These are phyloP conservation scores for Ogataea ganodermae DNA, from an alignment of 805 yeast species.

Conservation along the genomic window DNA sequence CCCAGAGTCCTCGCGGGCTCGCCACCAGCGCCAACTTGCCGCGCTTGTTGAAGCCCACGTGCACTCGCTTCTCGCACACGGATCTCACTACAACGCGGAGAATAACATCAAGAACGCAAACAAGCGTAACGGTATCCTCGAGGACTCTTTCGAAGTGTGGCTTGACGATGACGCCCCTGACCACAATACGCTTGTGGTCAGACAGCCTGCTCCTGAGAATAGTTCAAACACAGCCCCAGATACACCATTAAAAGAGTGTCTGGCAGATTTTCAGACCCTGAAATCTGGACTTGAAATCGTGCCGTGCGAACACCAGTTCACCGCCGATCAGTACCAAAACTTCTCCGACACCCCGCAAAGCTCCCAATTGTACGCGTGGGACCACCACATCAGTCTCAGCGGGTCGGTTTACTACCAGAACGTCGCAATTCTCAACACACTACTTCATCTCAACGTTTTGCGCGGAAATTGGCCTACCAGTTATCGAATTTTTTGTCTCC, in stretches of 20 bases:
- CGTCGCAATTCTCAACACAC: slow-evolving; percentile 37
- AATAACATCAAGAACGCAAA: slow-evolving; percentile 16
- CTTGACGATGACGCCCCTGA: slow-evolving; percentile 4
- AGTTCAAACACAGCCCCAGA: background rate
- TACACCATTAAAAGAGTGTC: slow-evolving; percentile 3
- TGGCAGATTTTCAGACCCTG: slow-evolving; percentile 8
- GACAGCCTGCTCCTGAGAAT: background rate
- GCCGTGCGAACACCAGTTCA: slow-evolving; percentile 10
- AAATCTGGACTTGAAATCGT: slow-evolving; percentile 18
- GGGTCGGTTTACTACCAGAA: slow-evolving; percentile 19
- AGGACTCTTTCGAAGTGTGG: slow-evolving; percentile 27
- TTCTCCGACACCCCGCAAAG: slow-evolving; percentile 9
- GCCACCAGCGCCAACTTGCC: slow-evolving; percentile 7
- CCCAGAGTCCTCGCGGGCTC: slow-evolving; percentile 3
- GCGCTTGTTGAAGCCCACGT: slow-evolving; percentile 10
- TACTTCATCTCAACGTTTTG: slow-evolving; percentile 52
- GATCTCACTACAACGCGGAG: slow-evolving; percentile 12
- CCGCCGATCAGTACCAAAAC: slow-evolving; percentile 19
- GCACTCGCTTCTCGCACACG: slow-evolving; percentile 2
- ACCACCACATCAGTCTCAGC: slow-evolving; percentile 10
- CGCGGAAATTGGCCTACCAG: slow-evolving; percentile 57
- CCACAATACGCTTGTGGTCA: background rate
- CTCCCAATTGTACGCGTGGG: slow-evolving; percentile 1
- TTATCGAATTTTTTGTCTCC: slow-evolving; percentile 49
- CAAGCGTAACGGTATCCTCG: slow-evolving; percentile 19